Base-by-base conservation (phyloP, 1,284 basidiomycete species). In the Cerrena zonata region DNA sequence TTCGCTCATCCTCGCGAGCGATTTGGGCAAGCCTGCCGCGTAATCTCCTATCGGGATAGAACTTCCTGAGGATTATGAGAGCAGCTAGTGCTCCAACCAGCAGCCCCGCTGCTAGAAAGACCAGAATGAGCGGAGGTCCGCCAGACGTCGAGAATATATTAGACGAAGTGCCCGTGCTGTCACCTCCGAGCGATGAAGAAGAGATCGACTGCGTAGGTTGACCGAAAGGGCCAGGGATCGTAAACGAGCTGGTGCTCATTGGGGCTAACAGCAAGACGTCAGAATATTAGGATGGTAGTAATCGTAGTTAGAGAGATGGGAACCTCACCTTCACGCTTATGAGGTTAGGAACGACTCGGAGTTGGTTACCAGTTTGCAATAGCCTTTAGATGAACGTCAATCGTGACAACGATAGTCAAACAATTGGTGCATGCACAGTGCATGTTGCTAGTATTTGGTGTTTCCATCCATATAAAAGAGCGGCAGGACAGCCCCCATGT, bases 101-200 rank as follows among this genome's bases (percentile, higher is more conserved):
- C 22, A 66, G 55, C n/a, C 61, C 64, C 22, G 57, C 60, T 12
- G 62, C 64, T 50, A 64, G 57, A 50, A 60, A 63, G 11, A 66
- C 62, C 40, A 65, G 55, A 55, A 65, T 63, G 45, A 64, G 56
- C 5, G 62, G 61, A 7, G 62, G 59, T n/a, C 62, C 62, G 36
- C 58, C 61, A 11, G 57, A 51, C n/a, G 54, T 44, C 19, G 53
- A 36, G 26, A 52, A 47, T 15, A 55, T 41, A 22, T 34, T 45
- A 34, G 30, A 7, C 15, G 30, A 15, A 7, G 30, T 34, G 7
- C 30, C 30, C 15, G 30, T 34, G 15, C 30, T 34, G 30, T 15
- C 30, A 7, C 15, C 30, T 34, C 7, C 7, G 7, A 34, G 15
- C 15, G 30, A 15, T 15, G 30, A 7, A 7, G 30, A 34, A 15